These are phyloP conservation scores for Adenanthera pavonina DNA, from an alignment of 306 rosid genomes.

Conservation along the genomic window DNA sequence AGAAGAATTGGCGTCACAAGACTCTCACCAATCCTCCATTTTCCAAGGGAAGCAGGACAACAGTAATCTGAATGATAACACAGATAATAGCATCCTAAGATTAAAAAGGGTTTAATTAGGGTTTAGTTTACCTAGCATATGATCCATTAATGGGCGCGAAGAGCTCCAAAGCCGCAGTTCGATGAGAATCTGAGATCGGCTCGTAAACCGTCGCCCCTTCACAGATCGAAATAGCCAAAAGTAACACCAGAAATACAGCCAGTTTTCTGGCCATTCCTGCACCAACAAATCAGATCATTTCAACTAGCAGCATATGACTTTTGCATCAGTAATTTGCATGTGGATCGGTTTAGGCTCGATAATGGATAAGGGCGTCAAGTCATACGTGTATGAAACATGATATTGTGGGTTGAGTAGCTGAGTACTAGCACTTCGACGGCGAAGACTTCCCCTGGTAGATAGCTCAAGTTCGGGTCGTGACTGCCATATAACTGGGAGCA, in stretches of 20 bases:
- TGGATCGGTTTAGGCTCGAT: conserved; percentile 39
- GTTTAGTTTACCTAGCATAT: conserved; percentile 64
- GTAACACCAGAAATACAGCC: conserved; percentile 59
- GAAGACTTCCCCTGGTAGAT: conserved; percentile 49
- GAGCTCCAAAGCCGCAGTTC: conserved; percentile 74
- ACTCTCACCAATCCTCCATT: neutral
- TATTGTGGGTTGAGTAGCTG: conserved; percentile 29
- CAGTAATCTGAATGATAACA: neutral
- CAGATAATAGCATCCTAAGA: neutral
- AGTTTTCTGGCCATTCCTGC: conserved; percentile 83
- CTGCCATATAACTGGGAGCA: neutral
- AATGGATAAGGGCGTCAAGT: conserved; percentile 22
- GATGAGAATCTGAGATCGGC: conserved; percentile 85
- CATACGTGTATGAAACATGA: conserved; percentile 37
- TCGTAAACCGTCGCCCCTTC: conserved; percentile 51
- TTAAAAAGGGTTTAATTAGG: conserved; percentile 43
- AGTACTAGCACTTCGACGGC: conserved; percentile 41
- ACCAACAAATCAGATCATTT: conserved; percentile 33
- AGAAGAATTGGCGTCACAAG: neutral
- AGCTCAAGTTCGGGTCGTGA: neutral
- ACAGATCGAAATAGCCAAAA: conserved; percentile 59
- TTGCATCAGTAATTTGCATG: neutral
- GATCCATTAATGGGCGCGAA: conserved; percentile 60
- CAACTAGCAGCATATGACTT: conserved; percentile 21
- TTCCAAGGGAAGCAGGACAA: neutral